phyloP scores from a whole-genome alignment of 2,329 filamentous ascomycete species.

The Ophiostoma novo-ulmi region DNA sequence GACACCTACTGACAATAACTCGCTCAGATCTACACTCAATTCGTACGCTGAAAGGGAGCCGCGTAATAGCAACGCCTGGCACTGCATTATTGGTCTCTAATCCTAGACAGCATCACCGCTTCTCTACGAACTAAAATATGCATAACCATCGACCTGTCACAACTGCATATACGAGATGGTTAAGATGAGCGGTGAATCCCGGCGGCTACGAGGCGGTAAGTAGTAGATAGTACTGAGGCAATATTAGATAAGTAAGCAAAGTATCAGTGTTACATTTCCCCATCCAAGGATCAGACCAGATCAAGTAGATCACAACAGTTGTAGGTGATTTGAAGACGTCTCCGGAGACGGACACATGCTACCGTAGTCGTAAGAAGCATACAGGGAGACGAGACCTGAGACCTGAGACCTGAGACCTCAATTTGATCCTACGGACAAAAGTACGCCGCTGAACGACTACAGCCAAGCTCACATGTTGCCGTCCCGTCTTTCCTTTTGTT shows the following conservation, averaged over 20 bases:
- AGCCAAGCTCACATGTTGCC: not conserved
- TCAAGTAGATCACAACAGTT: not conserved
- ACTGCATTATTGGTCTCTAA: not conserved
- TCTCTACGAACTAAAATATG: not conserved
- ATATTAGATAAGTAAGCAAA: not conserved
- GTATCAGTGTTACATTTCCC: not conserved
- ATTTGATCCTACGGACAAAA: not conserved
- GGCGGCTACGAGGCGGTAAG: conserved; percentile 5
- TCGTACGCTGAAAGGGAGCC: too few relatives aligned
- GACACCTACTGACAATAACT: not conserved
- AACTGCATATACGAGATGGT: not conserved
- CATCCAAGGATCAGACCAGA: not conserved
- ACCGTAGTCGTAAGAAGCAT: not conserved
- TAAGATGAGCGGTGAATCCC: not conserved
- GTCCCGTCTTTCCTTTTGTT: not conserved
- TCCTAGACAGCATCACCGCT: not conserved
- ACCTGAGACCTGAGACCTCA: not conserved
- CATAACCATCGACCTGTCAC: not conserved
- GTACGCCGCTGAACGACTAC: too few relatives aligned
- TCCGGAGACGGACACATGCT: not conserved
- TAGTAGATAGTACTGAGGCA: not conserved
- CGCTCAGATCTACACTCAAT: not conserved
- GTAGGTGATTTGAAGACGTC: not conserved
- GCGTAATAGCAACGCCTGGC: not conserved
- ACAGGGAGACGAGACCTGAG: not conserved